A percentile compares a stretch with the other conserved stretches of the same genome.
These are phyloP conservation scores for Pseudonitzschia pungens DNA, from an alignment of 108 stramenopile species.

Conservation along the genomic window DNA sequence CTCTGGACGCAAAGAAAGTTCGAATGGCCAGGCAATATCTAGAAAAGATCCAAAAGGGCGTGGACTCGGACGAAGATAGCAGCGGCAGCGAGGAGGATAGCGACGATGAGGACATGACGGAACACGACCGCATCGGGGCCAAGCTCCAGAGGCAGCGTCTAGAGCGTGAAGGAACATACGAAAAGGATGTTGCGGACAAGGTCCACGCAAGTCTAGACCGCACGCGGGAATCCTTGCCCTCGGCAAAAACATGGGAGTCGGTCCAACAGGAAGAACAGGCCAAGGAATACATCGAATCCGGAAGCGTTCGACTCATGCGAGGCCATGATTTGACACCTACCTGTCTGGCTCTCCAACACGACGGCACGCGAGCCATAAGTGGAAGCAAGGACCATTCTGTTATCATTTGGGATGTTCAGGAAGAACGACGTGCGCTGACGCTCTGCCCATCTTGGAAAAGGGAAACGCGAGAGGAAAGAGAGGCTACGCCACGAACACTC, in stretches of 20 bases:
- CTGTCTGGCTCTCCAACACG: constrained; percentile 75
- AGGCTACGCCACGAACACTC: constrained; percentile 41
- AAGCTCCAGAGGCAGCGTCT: constrained; percentile 62
- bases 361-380: constrained; percentile 63
- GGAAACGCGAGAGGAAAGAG: constrained; percentile 18
- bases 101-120: constrained; percentile 36
- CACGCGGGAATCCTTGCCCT: constrained; percentile 25
- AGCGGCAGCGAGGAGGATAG: constrained; percentile 35
- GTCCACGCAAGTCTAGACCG: constrained; percentile 39
- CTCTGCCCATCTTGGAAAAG: constrained; percentile 53
- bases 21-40: constrained; percentile 83
- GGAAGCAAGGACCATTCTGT: constrained; percentile 97
- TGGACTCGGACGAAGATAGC: constrained; percentile 31
- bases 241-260: background rate
- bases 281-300: constrained; percentile 56
- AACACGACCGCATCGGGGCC: constrained; percentile 38
- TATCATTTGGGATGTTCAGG: constrained; percentile 89
- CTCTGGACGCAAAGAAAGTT: constrained; percentile 74
- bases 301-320: constrained; percentile 50
- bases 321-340: constrained; percentile 88
- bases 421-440: constrained; percentile 40
- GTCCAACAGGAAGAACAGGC: constrained; percentile 26
- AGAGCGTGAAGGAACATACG: constrained; percentile 62
- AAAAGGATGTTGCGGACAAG: constrained; percentile 58
- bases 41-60: constrained; percentile 46